Evolutionary conservation across 495 filamentous ascomycete genomes (phyloP), one percentile per base, ranked within the genome.

Genomic region (Lepidopterella palustris): DNA sequence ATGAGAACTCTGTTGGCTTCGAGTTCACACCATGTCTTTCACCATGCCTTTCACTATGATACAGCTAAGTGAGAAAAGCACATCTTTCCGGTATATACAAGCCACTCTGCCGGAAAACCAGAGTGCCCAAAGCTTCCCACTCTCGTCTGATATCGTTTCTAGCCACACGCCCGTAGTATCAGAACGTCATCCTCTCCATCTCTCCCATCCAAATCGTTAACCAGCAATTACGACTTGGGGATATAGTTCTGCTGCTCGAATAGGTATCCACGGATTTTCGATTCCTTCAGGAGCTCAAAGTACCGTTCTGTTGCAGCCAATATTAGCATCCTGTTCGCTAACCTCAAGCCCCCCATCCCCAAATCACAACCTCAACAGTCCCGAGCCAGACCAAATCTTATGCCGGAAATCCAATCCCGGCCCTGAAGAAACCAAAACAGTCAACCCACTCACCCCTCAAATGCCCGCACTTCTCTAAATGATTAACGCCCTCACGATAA

Each of bases 381-480:
- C 9, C 6, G 5, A 21, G 54, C 53, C 35, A 20, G 0, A 2
- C 26, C 51, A 57, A 9, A 11, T 51, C 28, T n/a, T n/a, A 39
- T 29, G 21, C 10, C 18, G 25, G 24, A 32, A 6, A 23, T 29
- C 25, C 29, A 23, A 32, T 15, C 25, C 8, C 20, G 45, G 27
- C 28, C 51, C 26, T 42, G 31, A 10, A n/a, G n/a, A n/a, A 55
- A 56, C 5, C 40, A 13, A 35, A 18, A 63, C 27, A 3, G 58
- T 25, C 24, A 15, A 4, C 11, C 27, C 24, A 79, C 87, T 77
- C 65, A 97, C 93, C 92, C 86, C 95, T 82, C 76, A 96, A 75
- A 69, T 78, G 76, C 67, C 89, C 90, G 75, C 93, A 98, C 78
- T 97, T 98, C 83, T 96, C 92, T 65, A 97, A 74, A 74, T 98